Conservation (phyloP, 371 early-diverging fungal species). For the Quaeritorhiza haematococci region DNA sequence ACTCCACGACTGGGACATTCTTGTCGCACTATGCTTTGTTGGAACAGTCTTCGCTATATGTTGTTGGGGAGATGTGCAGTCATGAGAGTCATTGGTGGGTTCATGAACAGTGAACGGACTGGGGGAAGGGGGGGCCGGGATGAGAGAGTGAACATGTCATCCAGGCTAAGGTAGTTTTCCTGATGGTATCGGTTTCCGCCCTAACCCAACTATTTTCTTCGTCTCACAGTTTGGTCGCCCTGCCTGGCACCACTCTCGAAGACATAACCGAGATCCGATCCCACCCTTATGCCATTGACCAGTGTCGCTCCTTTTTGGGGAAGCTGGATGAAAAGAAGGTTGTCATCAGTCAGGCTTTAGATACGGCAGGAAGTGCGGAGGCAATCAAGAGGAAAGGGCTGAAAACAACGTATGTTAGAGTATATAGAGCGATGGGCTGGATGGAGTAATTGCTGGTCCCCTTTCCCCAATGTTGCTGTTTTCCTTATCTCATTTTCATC, state of each 20-base stretch:
- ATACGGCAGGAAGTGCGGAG: constrained; percentile 16
- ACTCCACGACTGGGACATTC: constrained; percentile 24
- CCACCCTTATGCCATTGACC: constrained; percentile 26
- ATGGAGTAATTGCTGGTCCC: not conserved
- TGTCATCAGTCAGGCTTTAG: constrained; percentile 11
- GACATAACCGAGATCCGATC: constrained; percentile 15
- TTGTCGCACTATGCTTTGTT: constrained; percentile 4
- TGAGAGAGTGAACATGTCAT: not conserved
- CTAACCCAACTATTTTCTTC: not conserved
- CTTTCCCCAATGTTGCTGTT: not conserved
- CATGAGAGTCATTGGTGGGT: constrained; percentile 18
- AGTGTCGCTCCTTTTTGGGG: constrained; percentile 17
- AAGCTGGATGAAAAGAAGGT: not conserved
- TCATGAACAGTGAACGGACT: no score
- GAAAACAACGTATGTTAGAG: not conserved
- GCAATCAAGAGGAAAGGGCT: constrained; percentile 3
- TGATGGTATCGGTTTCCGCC: not conserved
- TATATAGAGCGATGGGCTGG: not conserved
- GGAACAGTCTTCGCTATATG: constrained; percentile 5
- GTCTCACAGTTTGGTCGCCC: constrained; percentile 3
- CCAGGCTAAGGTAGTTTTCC: not conserved
- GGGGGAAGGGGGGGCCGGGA: no score
- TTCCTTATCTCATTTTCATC: not conserved
- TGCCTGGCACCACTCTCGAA: constrained; percentile 16
- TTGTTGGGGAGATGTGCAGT: constrained; percentile 22